Percentiles rank a stretch among this genome's conserved stretches.
phyloP scores from a whole-genome alignment of 306 rosid species.

The Corylus heterophylla region DNA sequence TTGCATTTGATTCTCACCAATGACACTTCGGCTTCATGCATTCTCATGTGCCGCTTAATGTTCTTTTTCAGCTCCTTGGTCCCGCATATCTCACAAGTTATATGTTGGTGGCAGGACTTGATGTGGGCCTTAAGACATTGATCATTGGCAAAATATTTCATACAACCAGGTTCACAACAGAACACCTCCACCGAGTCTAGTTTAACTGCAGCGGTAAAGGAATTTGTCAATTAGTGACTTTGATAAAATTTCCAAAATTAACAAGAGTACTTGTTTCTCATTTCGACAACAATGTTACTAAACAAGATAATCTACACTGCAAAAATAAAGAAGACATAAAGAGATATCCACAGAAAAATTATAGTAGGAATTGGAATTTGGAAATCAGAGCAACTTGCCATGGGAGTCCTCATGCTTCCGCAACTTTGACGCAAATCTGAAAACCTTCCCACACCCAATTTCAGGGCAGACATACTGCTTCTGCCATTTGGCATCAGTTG shows the following conservation, averaged over 20 bases:
- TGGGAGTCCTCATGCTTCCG: constrained; percentile 72
- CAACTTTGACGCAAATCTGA: constrained; percentile 55
- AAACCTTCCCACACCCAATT: constrained; percentile 72
- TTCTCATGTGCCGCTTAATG: constrained; percentile 62
- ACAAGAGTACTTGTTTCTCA: not conserved
- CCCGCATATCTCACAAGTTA: constrained; percentile 65
- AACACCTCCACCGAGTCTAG: constrained; percentile 63
- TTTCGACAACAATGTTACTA: not conserved
- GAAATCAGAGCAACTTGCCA: constrained; percentile 38
- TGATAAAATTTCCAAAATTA: not conserved
- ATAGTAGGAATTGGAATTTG: not conserved
- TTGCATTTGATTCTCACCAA: constrained; percentile 45
- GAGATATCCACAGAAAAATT: not conserved
- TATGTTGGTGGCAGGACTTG: constrained; percentile 61
- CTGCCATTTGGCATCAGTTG: no score
- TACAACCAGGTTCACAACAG: constrained; percentile 70
- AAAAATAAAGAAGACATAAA: not conserved
- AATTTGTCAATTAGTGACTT: constrained; percentile 17
- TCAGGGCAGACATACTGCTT: constrained; percentile 54
- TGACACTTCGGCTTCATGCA: constrained; percentile 46
- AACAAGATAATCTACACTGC: not conserved
- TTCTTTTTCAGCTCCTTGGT: constrained; percentile 68
- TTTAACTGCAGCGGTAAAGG: constrained; percentile 49
- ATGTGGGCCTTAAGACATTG: constrained; percentile 68
- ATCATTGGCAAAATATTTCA: constrained; percentile 60